These are phyloP conservation scores for Gracilaria vermiculophylla DNA, from an alignment of 23 red algal species.

Conservation along the genomic window DNA sequence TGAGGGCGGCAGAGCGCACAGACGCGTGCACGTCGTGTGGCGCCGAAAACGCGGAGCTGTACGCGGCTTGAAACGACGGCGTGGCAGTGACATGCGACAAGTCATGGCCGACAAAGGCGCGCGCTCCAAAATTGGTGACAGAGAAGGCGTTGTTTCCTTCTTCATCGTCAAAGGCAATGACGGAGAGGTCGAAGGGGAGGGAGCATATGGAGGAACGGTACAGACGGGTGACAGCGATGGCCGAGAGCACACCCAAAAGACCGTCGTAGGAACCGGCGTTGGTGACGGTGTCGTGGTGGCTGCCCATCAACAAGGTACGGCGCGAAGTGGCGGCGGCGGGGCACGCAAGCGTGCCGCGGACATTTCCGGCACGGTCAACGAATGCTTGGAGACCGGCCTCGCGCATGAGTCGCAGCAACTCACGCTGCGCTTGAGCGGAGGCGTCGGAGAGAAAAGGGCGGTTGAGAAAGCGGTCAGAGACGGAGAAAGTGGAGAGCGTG, in stretches of 20 bases:
- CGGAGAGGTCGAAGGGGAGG: slow-evolving; percentile 67
- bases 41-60: background rate
- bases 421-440: background rate
- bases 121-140: slow-evolving; percentile 57
- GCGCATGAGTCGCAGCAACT: background rate
- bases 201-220: slow-evolving; percentile 26
- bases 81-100: background rate
- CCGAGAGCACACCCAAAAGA: slow-evolving; percentile 65
- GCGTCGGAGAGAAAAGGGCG: slow-evolving; percentile 36
- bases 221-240: slow-evolving; percentile 63
- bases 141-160: slow-evolving; percentile 85
- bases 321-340: background rate
- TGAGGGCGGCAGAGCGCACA: slow-evolving; percentile 18
- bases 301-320: slow-evolving; percentile 54
- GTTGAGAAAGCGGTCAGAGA: background rate
- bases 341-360: slow-evolving; percentile 24
- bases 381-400: slow-evolving; percentile 1
- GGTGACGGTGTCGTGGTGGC: slow-evolving; percentile 78
- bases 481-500: background rate
- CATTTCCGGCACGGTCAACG: slow-evolving; percentile 58
- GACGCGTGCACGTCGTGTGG: slow-evolving; percentile 3
- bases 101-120: slow-evolving; percentile 43
- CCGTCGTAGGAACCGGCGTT: slow-evolving; percentile 71
- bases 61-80: background rate
- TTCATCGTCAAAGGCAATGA: slow-evolving; percentile 88